These are phyloP conservation scores for Isatis lusitanica DNA, from an alignment of 441 rosid genomes.

Conservation along the genomic window DNA sequence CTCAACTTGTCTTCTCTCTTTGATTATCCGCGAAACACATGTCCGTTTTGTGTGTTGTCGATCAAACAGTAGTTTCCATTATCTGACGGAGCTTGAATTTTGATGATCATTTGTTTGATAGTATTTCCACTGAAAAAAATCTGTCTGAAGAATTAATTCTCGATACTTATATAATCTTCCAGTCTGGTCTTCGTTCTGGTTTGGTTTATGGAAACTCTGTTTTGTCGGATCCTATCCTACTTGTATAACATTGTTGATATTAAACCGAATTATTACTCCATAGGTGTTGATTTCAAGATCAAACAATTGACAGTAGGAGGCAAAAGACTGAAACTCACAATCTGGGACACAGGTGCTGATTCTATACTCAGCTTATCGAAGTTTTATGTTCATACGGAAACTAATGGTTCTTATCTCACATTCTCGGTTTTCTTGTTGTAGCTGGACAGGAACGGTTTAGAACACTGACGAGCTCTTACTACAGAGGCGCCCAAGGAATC, in stretches of 20 bases:
- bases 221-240: constrained; percentile 18
- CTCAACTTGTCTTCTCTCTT: constrained; percentile 6
- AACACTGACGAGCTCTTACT: constrained; percentile 83
- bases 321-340: constrained; percentile 81
- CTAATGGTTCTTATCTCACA: not conserved
- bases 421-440: constrained; percentile 34
- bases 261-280: not conserved
- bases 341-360: constrained; percentile 85
- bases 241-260: constrained; percentile 4
- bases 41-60: not conserved
- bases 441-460: constrained; percentile 95
- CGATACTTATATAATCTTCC: not conserved
- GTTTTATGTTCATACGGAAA: not conserved
- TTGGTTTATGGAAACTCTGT: not conserved
- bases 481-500: constrained; percentile 85
- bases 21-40: not conserved
- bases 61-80: constrained; percentile 23
- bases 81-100: not conserved
- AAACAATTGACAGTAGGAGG: constrained; percentile 72
- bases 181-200: not conserved
- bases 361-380: not conserved
- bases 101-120: not conserved
- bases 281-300: constrained; percentile 95
- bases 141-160: no score
- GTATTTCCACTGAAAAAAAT: not conserved